Base-by-base conservation (phyloP, 2,329 filamentous ascomycete genomes). In the Phialocephala subalpina region DNA sequence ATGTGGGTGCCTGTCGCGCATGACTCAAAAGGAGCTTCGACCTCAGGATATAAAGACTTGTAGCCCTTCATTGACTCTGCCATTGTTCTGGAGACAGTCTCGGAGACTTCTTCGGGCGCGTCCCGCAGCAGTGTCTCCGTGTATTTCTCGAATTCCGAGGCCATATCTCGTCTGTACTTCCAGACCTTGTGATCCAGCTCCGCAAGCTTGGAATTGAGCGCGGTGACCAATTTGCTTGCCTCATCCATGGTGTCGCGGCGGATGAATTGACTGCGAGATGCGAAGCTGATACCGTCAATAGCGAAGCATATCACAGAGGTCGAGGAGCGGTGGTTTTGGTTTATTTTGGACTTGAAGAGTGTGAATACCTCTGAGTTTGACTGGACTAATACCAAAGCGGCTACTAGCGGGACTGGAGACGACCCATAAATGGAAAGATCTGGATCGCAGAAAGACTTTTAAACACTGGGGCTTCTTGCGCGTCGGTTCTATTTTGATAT, bases 151-250 rank as follows among this genome's bases (percentile, higher is more conserved):
- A 89, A 90, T 72, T 89, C 84, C 69, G 80, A 76, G 60, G 84
- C 81, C 81, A 88, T 83, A 69, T 86, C 83, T 74, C 82, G 82
- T 70, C 84, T 85, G 78, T 86, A 88, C 67, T 81, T 79, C 67
- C 80, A 81, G 73, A 90, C 85, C 75, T 84, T 85, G 74, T 80
- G 78, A 73, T 90, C 85, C 60, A 89, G 84, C 72, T 87, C 73
- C 77, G 78, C 69, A 87, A 76, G 73, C 62, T 75, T 75, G 27
- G 59, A 56, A 29, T 73, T 71, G 8, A 76, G 72, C 64, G 75
- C 73, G 16, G 60, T 65, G 9, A 76, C 73, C 14, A 76, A 83
- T 81, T 83, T 81, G 72, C 81, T 81, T 55, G 80, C 78, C 76
- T 84, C 81, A 73, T 83, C 80, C 82, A 84, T 85, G 57, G 65